Conservation (phyloP, 1,139 yeast genomes). For the Suhomyces wounanorum region DNA sequence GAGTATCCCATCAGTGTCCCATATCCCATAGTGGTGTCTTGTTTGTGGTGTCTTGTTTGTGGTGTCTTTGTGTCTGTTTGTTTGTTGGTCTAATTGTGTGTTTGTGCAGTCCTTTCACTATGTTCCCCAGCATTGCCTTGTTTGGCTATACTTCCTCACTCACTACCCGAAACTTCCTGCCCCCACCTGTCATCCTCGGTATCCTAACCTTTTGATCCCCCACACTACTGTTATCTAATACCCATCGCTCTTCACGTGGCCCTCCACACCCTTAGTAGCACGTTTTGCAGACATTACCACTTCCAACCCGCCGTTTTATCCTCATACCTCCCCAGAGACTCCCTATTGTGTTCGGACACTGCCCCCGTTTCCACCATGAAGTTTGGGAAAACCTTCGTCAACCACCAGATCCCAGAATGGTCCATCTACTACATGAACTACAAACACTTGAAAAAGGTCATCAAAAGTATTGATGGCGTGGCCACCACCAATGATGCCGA, state of each 20-base stretch:
- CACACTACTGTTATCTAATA: constrained; percentile 4
- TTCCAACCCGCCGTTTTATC: not conserved
- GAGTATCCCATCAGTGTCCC: too few species aligned
- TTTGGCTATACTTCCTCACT: not conserved
- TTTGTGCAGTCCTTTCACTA: too few species aligned
- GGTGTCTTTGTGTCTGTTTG: too few species aligned
- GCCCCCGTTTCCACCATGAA: constrained; percentile 50
- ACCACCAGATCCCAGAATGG: constrained; percentile 97
- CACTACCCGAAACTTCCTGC: not conserved
- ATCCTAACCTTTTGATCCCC: not conserved
- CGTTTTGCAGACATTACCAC: constrained; percentile 1
- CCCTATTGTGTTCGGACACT: not conserved
- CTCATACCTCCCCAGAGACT: not conserved
- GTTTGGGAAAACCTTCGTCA: constrained; percentile 76
- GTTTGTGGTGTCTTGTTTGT: too few species aligned
- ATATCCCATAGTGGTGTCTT: too few species aligned
- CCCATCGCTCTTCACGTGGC: constrained; percentile 5
- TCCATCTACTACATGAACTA: constrained; percentile 77
- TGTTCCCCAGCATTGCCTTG: not conserved
- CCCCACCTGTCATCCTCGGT: not conserved
- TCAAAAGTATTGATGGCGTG: constrained; percentile 50
- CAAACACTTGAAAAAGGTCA: constrained; percentile 78
- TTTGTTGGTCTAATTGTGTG: too few species aligned
- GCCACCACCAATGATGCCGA: constrained; percentile 36
- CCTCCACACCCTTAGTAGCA: not conserved